Base-by-base conservation (phyloP, 148 eudicot species). In the Diospyros lotus region DNA sequence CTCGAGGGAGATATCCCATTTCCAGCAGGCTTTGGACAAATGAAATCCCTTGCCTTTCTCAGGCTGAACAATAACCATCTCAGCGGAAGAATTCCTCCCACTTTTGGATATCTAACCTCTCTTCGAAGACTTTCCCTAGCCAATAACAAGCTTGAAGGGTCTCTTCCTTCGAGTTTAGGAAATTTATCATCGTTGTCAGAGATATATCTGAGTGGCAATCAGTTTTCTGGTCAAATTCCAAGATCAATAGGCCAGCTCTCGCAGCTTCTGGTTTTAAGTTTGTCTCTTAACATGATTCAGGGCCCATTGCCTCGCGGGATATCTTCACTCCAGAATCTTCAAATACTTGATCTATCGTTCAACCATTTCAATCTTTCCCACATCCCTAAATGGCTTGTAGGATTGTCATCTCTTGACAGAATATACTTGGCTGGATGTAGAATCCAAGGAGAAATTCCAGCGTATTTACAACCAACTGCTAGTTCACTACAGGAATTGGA, bases 1-100 rank as follows among this genome's bases (percentile, higher is more conserved):
- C 87, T 88, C 14, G 82, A 78, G 38, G 95, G 92, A 11, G 87
- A 82, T 40, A 88, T 90, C 55, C 84, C 84, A 56, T 86, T 81
- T 64, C 88, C 83, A 9, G 60, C 74, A 51, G 75, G 69, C 42
- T 72, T 67, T 58, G 79, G 80, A 55, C 81, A 80, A 64, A 81
- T 88, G 88, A 78, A 85, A 54, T 76, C 80, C 60, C 91, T 90
- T 14, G 54, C 80, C 15, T 79, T 79, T 72, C 82, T 74, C 61
- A 85, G 83, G 74, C 82, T 85, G 74, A 76, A 88, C 13, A 54
- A 83, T 48, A 90, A 88, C 73, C 79, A 15, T 48, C 82, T 90
- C n/a, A 85, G 81, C 15, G 92, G 95, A 7, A 73, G 9, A 12
- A 78, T 87, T 64, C 88, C 91, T 4, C 14, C 79, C 1, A 58